phyloP scores from a whole-genome alignment of 352 stramenopile species.

The Globisporangium radiosum region DNA sequence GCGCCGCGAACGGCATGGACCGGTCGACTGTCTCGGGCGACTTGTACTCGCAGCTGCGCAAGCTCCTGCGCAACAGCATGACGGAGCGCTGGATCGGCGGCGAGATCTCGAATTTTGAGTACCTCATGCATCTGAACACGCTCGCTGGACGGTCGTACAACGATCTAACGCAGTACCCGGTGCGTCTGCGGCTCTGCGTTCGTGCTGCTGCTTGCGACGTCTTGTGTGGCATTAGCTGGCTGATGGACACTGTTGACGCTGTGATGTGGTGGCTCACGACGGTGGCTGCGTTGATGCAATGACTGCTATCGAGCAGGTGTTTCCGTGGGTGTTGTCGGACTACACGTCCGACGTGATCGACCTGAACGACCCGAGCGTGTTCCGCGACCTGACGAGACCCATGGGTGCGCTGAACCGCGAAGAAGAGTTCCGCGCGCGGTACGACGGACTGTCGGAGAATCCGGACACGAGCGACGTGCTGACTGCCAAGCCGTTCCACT shows the following conservation, averaged over 20 bases:
- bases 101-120: conserved; percentile 91
- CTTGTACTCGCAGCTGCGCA: conserved; percentile 61
- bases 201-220: no score
- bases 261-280: neutral
- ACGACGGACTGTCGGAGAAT: conserved; percentile 50
- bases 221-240: no score
- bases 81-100: conserved; percentile 68
- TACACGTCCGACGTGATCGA: conserved; percentile 93
- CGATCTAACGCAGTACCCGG: conserved; percentile 97
- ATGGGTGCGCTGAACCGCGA: conserved; percentile 95
- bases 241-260: neutral
- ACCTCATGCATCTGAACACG: conserved; percentile 95
- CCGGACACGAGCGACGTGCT: conserved; percentile 33
- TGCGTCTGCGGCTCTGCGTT: conserved; percentile 9
- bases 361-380: conserved; percentile 88
- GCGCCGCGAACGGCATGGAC: conserved; percentile 57
- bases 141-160: conserved; percentile 96
- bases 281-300: neutral
- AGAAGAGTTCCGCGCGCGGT: conserved; percentile 65
- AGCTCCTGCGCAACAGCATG: conserved; percentile 69
- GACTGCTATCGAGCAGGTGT: conserved; percentile 42
- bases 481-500: conserved; percentile 84
- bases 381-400: conserved; percentile 94
- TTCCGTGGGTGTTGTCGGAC: conserved; percentile 97
- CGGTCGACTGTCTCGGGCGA: conserved; percentile 33